Evolutionary conservation across 257 asterid genomes (phyloP), one percentile per base, ranked within the genome.

Genomic region (Galeopsis tetrahit): DNA sequence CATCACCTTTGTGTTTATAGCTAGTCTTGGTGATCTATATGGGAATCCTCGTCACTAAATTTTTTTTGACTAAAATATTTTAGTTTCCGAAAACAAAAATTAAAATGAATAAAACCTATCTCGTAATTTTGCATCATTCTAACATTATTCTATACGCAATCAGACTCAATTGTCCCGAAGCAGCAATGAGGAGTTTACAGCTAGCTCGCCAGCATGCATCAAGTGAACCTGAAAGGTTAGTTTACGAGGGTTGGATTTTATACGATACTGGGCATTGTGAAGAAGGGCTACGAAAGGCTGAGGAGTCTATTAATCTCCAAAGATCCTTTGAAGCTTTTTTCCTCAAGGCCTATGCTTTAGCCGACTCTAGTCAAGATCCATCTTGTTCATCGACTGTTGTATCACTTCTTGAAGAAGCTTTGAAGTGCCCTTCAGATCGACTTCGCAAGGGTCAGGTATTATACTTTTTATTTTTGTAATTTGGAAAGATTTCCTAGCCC

Each of bases 371-470:
- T 85, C 87, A 82, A 48, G 98, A 95, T 76, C 88, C 96, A 33
- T 95, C 99, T 49, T 90, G 96, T 85, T 92, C 99, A 5, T 87
- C 98, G 15, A 84, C 88, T 49, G 98, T 95, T 52, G 79, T 92
- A 69, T 83, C 92, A 1, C 99, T 95, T 79, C 98, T 95, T 55
- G 93, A 95, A 81, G 99, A 95, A 77, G 99, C 99, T 44, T 75
- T 95, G 74, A 93, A 85, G 75, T 95, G 99, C 82, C 99, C 97
- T 39, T 95, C 99, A 1, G 99, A 95, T 81, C 84, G 98, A 81
- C 98, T 95, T 77, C 96, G 99, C 74, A 95, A 95, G 79, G 99
- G 99, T 55, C 99, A 95, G 97, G 99, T 95, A 86, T 60, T 75
- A 60, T 71, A 11, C 68, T 38, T 46, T 74, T 17, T 17, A 32